Percentiles rank a stretch among this genome's conserved stretches.
Conservation (phyloP, 208 protist genomes). For the Lotmaria passim region DNA sequence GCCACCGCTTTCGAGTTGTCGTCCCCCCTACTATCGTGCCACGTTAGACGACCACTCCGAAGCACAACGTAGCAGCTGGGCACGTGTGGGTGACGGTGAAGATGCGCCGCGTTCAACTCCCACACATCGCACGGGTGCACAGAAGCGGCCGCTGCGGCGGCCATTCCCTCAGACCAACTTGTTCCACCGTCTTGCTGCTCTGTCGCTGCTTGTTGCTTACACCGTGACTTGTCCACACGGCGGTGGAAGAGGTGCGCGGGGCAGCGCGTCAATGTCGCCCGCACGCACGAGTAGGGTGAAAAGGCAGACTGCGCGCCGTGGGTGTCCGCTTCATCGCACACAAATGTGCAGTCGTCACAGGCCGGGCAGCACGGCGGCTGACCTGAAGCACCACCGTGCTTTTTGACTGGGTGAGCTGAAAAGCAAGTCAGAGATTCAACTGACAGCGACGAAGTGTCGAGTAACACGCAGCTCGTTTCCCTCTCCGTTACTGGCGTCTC, state of each 20-base stretch:
- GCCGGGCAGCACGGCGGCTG: background rate
- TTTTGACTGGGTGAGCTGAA: background rate
- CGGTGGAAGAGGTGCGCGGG: background rate
- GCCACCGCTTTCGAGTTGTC: background rate
- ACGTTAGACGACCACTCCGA: constrained; percentile 18
- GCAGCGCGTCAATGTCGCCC: background rate
- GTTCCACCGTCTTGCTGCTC: too few relatives aligned
- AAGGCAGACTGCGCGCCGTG: background rate
- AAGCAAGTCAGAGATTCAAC: background rate
- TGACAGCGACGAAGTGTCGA: constrained; percentile 5
- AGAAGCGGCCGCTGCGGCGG: background rate
- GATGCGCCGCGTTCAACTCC: constrained; percentile 13
- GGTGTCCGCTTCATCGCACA: background rate
- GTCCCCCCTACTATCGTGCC: background rate
- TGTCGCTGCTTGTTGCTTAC: too few relatives aligned
- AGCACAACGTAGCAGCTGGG: constrained; percentile 25
- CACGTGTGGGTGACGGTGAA: constrained; percentile 24
- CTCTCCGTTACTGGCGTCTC: background rate
- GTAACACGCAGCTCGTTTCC: constrained; percentile 4
- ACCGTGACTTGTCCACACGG: background rate
- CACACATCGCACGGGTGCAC: constrained; percentile 25
- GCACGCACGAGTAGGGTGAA: background rate
- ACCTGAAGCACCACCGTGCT: background rate
- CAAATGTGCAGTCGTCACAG: background rate
- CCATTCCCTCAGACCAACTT: too few relatives aligned